Evolutionary conservation across 208 protist species (phyloP), one percentile per base, ranked within the genome.

Genomic region (Wallacemonas sp.): DNA sequence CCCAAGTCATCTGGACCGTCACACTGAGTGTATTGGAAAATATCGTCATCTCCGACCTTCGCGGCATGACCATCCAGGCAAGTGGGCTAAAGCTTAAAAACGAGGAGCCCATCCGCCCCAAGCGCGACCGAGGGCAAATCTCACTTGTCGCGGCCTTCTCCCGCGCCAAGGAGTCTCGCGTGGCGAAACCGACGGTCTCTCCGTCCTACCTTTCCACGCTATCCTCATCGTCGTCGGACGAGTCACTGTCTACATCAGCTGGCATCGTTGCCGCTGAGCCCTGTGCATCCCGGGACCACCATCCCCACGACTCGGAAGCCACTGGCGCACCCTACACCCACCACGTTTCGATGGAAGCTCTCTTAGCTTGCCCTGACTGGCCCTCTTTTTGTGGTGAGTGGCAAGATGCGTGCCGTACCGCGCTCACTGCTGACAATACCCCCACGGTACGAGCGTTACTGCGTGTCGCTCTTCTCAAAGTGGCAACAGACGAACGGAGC

Each of bases 11-110:
- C 4, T 95, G 90, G 87, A 93, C 90, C 1, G 73, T 92, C 1
- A 76, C 68, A 27, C 46, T 92, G 22, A 32, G 71, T 0, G 46
- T 38, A 13, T 48, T 83, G 22, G 63, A 54, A 19, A 73, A 95
- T 44, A 78, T 95, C 48, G 71, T 95, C 26, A 75, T 95, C 33
- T 58, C 39, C 34, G 90, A 96, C 63, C 44, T 96, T 21, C 82
- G 90, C 6, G 90, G 90, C 36, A 84, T 96, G 71, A 89, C 87
- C 4, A 76, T 96, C 34, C 87, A 92, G 71, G 85, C 81, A 9
- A 87, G 77, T 0, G 79, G 79, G 10, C 73, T 95, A 39, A 62
- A 65, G 10, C 13, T 33, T 9, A 81, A 60, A 29, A 44, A 69
- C 22, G 70, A 68, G 29, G 42, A 30, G 2, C 37, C 60, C 15